A percentile compares a stretch with the other conserved stretches of the same genome.
phyloP scores from a whole-genome alignment of 345 rosid species.

The Lepidium aucheri region DNA sequence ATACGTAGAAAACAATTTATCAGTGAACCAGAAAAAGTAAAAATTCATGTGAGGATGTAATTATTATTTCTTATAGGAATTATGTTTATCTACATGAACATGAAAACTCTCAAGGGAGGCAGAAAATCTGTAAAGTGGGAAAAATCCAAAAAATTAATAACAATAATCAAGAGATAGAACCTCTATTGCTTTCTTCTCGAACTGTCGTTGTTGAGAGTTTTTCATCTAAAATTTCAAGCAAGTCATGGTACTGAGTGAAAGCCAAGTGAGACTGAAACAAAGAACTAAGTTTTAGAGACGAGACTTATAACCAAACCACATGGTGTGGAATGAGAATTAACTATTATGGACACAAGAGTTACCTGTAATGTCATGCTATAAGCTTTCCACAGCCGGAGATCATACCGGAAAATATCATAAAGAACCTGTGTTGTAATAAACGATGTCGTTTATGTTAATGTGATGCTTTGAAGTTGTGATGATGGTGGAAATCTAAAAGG shows the following conservation, averaged over 20 bases:
- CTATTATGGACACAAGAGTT: background rate
- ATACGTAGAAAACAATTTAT: no score
- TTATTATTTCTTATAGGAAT: constrained; percentile 1
- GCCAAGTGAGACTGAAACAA: constrained; percentile 48
- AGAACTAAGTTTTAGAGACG: background rate
- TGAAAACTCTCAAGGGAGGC: background rate
- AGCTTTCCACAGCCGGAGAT: constrained; percentile 77
- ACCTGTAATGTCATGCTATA: constrained; percentile 77
- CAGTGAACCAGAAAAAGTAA: no score
- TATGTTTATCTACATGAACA: constrained; percentile 18
- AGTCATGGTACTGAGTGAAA: constrained; percentile 67
- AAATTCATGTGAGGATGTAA: background rate
- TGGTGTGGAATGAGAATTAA: background rate
- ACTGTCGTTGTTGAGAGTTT: constrained; percentile 42
- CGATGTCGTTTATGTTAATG: background rate
- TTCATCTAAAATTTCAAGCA: constrained; percentile 56
- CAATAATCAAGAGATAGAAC: constrained; percentile 11
- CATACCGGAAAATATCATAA: constrained; percentile 75
- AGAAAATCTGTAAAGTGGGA: background rate
- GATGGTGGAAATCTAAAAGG: background rate
- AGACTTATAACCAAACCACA: background rate
- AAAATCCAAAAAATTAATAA: background rate
- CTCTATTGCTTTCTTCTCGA: constrained; percentile 20
- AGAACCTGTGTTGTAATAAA: constrained; percentile 50
- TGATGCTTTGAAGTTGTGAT: background rate